phyloP scores from a whole-genome alignment of 1,284 basidiomycete genomes.

The Ganoderma lucidum region DNA sequence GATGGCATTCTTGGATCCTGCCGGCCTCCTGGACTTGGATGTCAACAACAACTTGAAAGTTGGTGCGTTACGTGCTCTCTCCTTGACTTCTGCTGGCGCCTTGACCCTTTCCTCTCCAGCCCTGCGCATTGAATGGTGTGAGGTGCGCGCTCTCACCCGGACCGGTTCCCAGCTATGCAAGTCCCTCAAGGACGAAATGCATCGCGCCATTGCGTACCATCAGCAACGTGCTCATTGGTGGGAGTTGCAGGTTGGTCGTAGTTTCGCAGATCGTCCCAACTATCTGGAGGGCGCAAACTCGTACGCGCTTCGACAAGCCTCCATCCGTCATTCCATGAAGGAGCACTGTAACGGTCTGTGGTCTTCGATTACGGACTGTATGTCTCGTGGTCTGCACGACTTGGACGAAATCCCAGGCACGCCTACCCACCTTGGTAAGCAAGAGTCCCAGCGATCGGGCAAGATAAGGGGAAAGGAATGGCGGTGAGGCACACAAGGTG shows the following conservation, averaged over 20 bases:
- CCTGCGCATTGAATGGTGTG: neutral
- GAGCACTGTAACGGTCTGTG: neutral
- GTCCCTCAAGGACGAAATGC: neutral
- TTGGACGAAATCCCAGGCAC: too few relatives aligned
- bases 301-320: neutral
- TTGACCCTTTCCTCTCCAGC: neutral
- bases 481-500: too few relatives aligned
- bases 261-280: neutral
- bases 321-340: neutral
- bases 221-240: neutral
- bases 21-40: too few relatives aligned
- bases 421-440: too few relatives aligned
- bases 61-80: too few relatives aligned
- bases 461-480: too few relatives aligned
- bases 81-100: too few relatives aligned
- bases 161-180: neutral
- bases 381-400: neutral
- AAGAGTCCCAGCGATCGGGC: too few relatives aligned
- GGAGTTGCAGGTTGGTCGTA: neutral
- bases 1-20: too few relatives aligned
- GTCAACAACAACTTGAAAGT: too few relatives aligned
- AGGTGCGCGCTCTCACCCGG: neutral
- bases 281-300: neutral
- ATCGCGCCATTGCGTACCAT: neutral
- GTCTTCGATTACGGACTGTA: neutral